A percentile compares a stretch with the other conserved stretches of the same genome.
phyloP scores from a whole-genome alignment of 257 asterid species.

The Leptodermis oblonga region DNA sequence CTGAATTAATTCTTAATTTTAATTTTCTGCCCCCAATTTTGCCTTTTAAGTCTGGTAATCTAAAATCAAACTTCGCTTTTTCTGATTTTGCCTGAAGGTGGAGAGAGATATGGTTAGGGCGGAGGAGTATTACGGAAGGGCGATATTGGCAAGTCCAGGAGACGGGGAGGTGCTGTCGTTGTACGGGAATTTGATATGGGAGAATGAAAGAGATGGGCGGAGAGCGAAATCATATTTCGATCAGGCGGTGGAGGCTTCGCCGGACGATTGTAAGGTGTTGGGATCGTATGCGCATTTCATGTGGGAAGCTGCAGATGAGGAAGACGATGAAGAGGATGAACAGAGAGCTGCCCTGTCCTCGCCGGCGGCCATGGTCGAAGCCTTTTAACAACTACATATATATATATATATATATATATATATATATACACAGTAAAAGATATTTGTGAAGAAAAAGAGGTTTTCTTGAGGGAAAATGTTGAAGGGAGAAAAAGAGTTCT shows the following conservation, averaged over 20 bases:
- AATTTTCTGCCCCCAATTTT: background rate
- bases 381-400: constrained; percentile 8
- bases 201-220: constrained; percentile 44
- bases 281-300: constrained; percentile 69
- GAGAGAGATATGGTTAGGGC: constrained; percentile 60
- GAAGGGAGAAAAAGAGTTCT: background rate
- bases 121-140: constrained; percentile 66
- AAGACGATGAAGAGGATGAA: constrained; percentile 14
- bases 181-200: constrained; percentile 69
- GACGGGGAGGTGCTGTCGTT: constrained; percentile 65
- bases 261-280: constrained; percentile 54
- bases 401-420: too few species aligned
- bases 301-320: constrained; percentile 63
- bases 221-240: constrained; percentile 62
- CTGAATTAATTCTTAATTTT: background rate
- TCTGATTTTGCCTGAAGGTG: constrained; percentile 33
- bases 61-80: background rate
- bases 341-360: background rate
- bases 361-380: constrained; percentile 14
- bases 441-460: too few species aligned
- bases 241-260: constrained; percentile 64
- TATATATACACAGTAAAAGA: too few species aligned
- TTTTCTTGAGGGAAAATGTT: background rate
- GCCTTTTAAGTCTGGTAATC: background rate
- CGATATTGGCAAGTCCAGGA: constrained; percentile 61